Evolutionary conservation across 2,329 filamentous ascomycete genomes (phyloP).

Genomic region (Alternaria alternata): DNA sequence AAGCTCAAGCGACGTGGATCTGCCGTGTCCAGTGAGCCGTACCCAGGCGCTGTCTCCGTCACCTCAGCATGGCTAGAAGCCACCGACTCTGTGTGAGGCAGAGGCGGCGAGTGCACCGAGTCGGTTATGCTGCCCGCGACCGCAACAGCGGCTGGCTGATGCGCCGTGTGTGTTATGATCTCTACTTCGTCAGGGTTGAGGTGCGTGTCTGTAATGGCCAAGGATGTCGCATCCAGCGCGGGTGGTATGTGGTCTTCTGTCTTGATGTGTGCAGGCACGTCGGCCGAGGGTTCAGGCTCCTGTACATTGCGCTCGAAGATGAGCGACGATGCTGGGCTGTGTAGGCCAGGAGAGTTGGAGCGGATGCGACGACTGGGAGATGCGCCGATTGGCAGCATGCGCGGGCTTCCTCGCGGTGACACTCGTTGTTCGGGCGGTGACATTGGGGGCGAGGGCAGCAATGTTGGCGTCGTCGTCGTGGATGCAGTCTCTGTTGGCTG

Average conservation of each 20-base stretch:
- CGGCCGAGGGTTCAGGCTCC: conserved; percentile 77
- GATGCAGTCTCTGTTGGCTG: conserved; percentile 18
- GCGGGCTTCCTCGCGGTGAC: conserved; percentile 49
- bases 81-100: conserved; percentile 41
- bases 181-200: conserved; percentile 90
- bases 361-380: conserved; percentile 72
- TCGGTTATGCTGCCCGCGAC: conserved; percentile 57
- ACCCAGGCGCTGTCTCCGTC: conserved; percentile 67
- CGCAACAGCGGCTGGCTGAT: conserved; percentile 78
- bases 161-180: conserved; percentile 85
- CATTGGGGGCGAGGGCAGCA: conserved; percentile 45
- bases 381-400: conserved; percentile 49
- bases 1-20: conserved; percentile 89
- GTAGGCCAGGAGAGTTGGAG: conserved; percentile 77
- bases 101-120: conserved; percentile 45
- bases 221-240: conserved; percentile 87
- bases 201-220: conserved; percentile 86
- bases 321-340: conserved; percentile 76
- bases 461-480: conserved; percentile 29
- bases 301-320: conserved; percentile 98
- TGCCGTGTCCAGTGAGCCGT: conserved; percentile 76
- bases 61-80: conserved; percentile 35
- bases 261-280: conserved; percentile 92
- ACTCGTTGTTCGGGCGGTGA: conserved; percentile 38
- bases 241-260: conserved; percentile 94